A percentile compares a stretch with the other conserved stretches of the same genome.
These are phyloP conservation scores for Verticillium klebahnii DNA, from an alignment of 2,329 filamentous ascomycete genomes.

Conservation along the genomic window DNA sequence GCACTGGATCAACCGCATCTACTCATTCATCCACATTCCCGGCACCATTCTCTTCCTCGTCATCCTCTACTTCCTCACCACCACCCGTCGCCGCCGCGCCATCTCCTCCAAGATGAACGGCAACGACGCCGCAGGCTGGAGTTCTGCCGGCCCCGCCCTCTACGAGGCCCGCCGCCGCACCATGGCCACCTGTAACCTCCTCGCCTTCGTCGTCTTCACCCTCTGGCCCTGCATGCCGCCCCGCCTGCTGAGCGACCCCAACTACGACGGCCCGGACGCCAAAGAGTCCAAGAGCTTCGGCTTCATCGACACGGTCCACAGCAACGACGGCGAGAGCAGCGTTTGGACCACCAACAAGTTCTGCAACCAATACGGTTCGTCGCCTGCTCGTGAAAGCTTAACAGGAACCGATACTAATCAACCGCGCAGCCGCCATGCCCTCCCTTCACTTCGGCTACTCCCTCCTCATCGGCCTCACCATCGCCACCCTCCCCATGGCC, in stretches of 20 bases:
- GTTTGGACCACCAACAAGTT: conserved; percentile 56
- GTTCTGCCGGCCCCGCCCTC: conserved; percentile 34
- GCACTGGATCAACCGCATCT: conserved; percentile 66
- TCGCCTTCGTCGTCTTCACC: conserved; percentile 48
- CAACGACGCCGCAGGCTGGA: conserved; percentile 17
- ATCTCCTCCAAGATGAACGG: conserved; percentile 18
- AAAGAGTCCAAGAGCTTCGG: conserved; percentile 52
- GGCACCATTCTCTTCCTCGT: conserved; percentile 65
- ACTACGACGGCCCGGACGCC: conserved; percentile 50
- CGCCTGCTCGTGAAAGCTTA: not conserved
- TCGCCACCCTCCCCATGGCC: conserved; percentile 60
- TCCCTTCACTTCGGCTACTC: conserved; percentile 73
- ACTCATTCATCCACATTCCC: conserved; percentile 75
- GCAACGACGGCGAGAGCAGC: conserved; percentile 45
- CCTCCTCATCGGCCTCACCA: conserved; percentile 65
- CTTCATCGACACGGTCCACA: conserved; percentile 47
- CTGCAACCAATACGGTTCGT: conserved; percentile 67
- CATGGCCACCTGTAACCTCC: conserved; percentile 49
- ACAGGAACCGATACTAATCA: conserved; percentile 7
- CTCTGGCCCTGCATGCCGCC: conserved; percentile 53
- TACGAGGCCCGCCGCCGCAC: conserved; percentile 55
- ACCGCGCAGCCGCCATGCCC: conserved; percentile 62
- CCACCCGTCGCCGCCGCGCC: conserved; percentile 47
- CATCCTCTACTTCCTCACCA: conserved; percentile 66
- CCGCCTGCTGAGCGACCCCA: conserved; percentile 47